phyloP scores from a whole-genome alignment of 2,329 filamentous ascomycete genomes.

The Fusarium burgessii region DNA sequence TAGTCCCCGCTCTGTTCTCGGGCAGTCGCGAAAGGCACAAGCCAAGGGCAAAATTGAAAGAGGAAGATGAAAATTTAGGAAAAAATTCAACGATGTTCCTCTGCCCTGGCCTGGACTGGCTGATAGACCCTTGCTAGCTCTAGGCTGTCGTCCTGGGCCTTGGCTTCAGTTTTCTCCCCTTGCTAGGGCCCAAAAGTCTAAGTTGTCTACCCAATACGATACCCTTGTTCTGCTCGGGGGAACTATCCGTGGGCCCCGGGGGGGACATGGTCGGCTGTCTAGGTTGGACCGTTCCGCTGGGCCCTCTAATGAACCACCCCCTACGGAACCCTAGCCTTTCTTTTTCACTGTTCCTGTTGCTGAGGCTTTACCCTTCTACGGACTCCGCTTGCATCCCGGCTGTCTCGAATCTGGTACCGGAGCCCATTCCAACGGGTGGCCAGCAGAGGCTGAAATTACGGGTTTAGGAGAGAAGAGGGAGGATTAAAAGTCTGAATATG shows the following conservation, averaged over 20 bases:
- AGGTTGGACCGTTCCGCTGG: slow-evolving; percentile 47
- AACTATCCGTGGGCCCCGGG: slow-evolving; percentile 37
- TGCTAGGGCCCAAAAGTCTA: slow-evolving; percentile 30
- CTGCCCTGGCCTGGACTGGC: slow-evolving; percentile 10
- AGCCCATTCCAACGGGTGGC: slow-evolving; percentile 37
- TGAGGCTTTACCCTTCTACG: slow-evolving; percentile 7
- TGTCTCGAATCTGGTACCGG: slow-evolving; percentile 42
- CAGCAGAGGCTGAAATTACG: slow-evolving; percentile 33
- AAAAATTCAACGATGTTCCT: slow-evolving; percentile 32
- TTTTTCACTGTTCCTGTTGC: not conserved
- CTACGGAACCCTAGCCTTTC: slow-evolving; percentile 6
- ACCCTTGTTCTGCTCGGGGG: slow-evolving; percentile 39
- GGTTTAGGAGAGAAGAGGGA: slow-evolving; percentile 15
- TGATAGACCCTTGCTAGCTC: slow-evolving; percentile 18
- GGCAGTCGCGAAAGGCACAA: slow-evolving; percentile 14
- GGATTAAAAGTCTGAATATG: slow-evolving; percentile 3
- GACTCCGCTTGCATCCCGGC: slow-evolving; percentile 22
- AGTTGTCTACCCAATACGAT: slow-evolving; percentile 37
- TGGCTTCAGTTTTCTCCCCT: slow-evolving; percentile 9
- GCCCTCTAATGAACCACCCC: slow-evolving; percentile 34
- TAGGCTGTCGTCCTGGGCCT: slow-evolving; percentile 7
- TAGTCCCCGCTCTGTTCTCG: slow-evolving; percentile 32
- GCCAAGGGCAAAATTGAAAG: slow-evolving; percentile 9
- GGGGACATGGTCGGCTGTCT: slow-evolving; percentile 39
- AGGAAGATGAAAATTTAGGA: slow-evolving; percentile 13